Evolutionary conservation across 306 rosid species (phyloP), one percentile per base, ranked within the genome.

Genomic region (Gleditsia sinensis): DNA sequence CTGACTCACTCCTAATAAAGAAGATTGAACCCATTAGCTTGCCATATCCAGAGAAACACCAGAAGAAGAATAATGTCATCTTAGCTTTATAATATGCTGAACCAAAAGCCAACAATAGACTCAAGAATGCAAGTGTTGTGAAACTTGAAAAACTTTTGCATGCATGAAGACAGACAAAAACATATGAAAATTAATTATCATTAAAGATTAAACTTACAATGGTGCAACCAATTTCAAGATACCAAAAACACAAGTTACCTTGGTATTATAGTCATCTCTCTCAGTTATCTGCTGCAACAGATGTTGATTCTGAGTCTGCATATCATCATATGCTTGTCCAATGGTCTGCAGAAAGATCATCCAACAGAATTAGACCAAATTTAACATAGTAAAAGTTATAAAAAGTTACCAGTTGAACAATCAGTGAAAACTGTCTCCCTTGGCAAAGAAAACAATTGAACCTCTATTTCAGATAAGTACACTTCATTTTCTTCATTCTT

Each of bases 281-380:
- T 93, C 98, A 11, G 98, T 89, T 68, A 91, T 91, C 75, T 93
- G 98, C 84, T 86, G 98, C 83, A 93, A 67, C 49, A 93, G 83
- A 72, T 93, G 98, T 78, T 93, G 98, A 72, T 93, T 93, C 86
- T 93, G 98, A 81, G 88, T 87, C 76, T 91, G 98, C 97, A 87
- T 93, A 68, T 89, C 98, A 69, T 89, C 98, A 71, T 93, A 93
- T 32, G 96, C 95, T 80, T 93, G 97, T 58, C 98, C 98, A 83
- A 93, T 93, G 28, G 89, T 84, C 98, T 93, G 87, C 67, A 79
- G 69, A 64, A 60, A 79, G 32, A 74, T 27, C 30, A 76, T 69
- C 59, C 58, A 49, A 54, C 19, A 5, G 21, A 28, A 49, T 72
- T 21, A 73, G 20, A 69, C 34, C 74, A 80, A 50, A 25, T 67